Conservation (phyloP, 129 eudicot species). For the Ambrosia trifida region DNA sequence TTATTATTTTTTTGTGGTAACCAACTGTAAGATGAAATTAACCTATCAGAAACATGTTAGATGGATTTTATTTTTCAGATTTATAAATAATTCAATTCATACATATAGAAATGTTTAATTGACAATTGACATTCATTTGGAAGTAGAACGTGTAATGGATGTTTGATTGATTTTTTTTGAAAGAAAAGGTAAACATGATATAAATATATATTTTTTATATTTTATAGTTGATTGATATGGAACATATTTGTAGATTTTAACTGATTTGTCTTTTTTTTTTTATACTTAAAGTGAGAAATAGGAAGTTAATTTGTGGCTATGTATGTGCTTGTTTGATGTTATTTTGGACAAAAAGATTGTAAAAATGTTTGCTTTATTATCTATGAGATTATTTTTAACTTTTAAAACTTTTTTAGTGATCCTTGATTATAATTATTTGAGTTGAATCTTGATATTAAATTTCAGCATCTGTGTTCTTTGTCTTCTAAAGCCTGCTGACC, state of each 20-base stretch:
- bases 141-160: too few relatives aligned
- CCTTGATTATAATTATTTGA: too few relatives aligned
- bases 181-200: not conserved
- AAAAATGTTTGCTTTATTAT: not conserved
- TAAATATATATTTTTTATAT: not conserved
- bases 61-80: too few relatives aligned
- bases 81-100: too few relatives aligned
- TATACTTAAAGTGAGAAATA: too few relatives aligned
- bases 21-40: constrained; percentile 3
- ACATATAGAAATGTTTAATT: too few relatives aligned
- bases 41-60: too few relatives aligned
- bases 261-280: not conserved
- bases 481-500: not conserved
- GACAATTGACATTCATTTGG: too few relatives aligned
- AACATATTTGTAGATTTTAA: not conserved
- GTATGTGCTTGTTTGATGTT: not conserved
- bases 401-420: too few relatives aligned
- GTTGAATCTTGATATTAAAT: not conserved
- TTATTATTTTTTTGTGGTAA: not conserved
- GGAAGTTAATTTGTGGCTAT: too few relatives aligned
- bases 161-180: too few relatives aligned
- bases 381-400: too few relatives aligned
- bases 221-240: not conserved
- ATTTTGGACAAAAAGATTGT: not conserved
- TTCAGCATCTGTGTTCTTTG: not conserved